Base-by-base conservation (phyloP, 805 yeast genomes). In the Schwanniomyces yamadae region DNA sequence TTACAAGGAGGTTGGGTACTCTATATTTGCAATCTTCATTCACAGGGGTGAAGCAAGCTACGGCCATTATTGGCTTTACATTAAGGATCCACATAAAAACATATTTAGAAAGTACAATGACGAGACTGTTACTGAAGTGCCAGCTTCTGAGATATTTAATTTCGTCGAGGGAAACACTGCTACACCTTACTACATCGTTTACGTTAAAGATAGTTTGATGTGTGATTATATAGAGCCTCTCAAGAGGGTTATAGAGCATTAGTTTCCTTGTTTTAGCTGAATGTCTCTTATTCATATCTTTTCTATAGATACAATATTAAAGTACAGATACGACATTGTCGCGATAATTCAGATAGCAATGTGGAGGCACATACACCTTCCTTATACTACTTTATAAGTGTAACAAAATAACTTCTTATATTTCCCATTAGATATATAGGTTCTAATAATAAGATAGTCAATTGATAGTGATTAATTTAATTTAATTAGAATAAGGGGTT, bases 21-120 rank as follows among this genome's bases (percentile, higher is more conserved):
- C 85, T 0, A 71, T 93, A 9, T 91, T 90, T 64, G 95, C 98
- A 0, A 81, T 91, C 5, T 93, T 93, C 54, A 88, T 93, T 31
- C 99, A 93, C 58, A 70, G 96, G 33, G 99, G 99, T 5, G 95
- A 89, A 51, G 98, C 96, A 0, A 81, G 88, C 34, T 91, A 86
- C 54, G 99, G 99, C 2, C 99, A 93, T 60, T 93, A 93, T 59
- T 93, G 98, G 97, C 77, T 91, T 12, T 93, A 91, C 55, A 90
- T 93, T 43, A 78, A 77, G 40, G 98, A 93, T 59, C 77, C 80
- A 3, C 73, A 73, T 43, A 69, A 72, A 13, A 73, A 76, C 19
- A 63, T 84, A 14, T 93, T 80, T 77, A 71, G 96, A 42, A 90
- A 88, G 65, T 93, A 93, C 59, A 93, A 93, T 54, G 99, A 93